phyloP scores from a whole-genome alignment of 2,329 filamentous ascomycete genomes.

The Colletotrichum destructivum region DNA sequence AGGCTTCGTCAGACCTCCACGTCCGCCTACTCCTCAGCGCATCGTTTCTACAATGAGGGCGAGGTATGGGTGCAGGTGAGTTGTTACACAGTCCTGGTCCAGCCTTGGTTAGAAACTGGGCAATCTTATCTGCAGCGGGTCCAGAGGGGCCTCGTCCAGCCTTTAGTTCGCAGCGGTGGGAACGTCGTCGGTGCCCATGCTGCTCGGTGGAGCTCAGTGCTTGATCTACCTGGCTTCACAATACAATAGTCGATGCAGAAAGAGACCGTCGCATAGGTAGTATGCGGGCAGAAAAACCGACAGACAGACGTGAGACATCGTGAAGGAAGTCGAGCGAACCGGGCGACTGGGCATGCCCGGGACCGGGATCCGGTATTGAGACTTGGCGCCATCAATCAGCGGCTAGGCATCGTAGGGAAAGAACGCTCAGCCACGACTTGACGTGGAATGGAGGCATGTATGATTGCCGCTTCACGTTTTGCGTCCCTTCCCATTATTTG shows the following conservation, averaged over 20 bases:
- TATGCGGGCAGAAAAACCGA: not conserved
- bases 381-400: slow-evolving; percentile 23
- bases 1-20: too few relatives aligned
- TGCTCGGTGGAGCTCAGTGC: slow-evolving; percentile 5
- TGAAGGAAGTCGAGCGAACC: slow-evolving; percentile 3
- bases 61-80: too few relatives aligned
- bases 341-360: slow-evolving; percentile 9
- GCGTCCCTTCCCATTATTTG: not conserved
- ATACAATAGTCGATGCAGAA: not conserved
- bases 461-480: not conserved
- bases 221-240: slow-evolving; percentile 6
- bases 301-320: not conserved
- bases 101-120: slow-evolving; percentile 27
- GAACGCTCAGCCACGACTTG: slow-evolving; percentile 31
- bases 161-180: slow-evolving; percentile 5
- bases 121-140: slow-evolving; percentile 35
- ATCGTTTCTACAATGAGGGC: too few relatives aligned
- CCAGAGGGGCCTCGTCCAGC: slow-evolving; percentile 1
- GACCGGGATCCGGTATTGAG: slow-evolving; percentile 20
- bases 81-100: too few relatives aligned
- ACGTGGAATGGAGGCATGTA: not conserved
- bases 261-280: not conserved
- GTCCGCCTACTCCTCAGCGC: too few relatives aligned
- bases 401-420: not conserved
- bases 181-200: not conserved